A percentile compares a stretch with the other conserved stretches of the same genome.
These are phyloP conservation scores for Cochlearia excelsa DNA, from an alignment of 345 rosid genomes.

Conservation along the genomic window DNA sequence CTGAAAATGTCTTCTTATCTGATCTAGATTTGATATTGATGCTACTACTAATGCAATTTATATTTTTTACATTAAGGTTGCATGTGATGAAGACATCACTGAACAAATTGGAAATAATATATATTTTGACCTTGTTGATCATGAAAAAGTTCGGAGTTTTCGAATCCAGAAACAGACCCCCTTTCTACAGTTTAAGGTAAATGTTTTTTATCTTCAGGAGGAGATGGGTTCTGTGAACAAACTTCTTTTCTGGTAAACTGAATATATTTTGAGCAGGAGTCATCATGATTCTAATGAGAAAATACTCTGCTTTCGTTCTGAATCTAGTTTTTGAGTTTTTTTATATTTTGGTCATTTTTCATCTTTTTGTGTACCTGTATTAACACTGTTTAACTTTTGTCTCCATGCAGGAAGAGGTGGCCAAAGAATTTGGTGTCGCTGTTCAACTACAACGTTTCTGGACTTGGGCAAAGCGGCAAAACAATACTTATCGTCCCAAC, in stretches of 20 bases:
- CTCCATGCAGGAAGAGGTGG: constrained; percentile 78
- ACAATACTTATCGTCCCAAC: constrained; percentile 95
- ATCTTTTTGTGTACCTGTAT: constrained; percentile 8
- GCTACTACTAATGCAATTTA: constrained; percentile 26
- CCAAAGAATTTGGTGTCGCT: constrained; percentile 88
- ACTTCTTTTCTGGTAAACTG: not conserved
- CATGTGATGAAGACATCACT: constrained; percentile 76
- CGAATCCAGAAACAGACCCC: constrained; percentile 84
- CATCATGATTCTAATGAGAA: constrained; percentile 9
- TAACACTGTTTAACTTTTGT: constrained; percentile 18
- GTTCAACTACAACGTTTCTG: constrained; percentile 86
- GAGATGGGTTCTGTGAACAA: not conserved
- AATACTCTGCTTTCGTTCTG: not conserved
- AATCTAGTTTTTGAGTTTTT: constrained; percentile 6
- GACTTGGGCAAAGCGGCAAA: constrained; percentile 98
- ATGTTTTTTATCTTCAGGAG: not conserved
- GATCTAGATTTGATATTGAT: constrained; percentile 16
- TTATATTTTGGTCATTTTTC: not conserved
- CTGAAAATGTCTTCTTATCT: constrained; percentile 9
- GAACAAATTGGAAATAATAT: constrained; percentile 92
- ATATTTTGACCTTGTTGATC: constrained; percentile 96
- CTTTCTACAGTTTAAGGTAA: constrained; percentile 77
- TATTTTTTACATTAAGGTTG: constrained; percentile 40
- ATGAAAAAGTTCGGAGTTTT: constrained; percentile 88
- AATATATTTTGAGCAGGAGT: constrained; percentile 1